These are phyloP conservation scores for Neoscytalidium dimidiatum DNA, from an alignment of 2,329 filamentous ascomycete genomes.

Conservation along the genomic window DNA sequence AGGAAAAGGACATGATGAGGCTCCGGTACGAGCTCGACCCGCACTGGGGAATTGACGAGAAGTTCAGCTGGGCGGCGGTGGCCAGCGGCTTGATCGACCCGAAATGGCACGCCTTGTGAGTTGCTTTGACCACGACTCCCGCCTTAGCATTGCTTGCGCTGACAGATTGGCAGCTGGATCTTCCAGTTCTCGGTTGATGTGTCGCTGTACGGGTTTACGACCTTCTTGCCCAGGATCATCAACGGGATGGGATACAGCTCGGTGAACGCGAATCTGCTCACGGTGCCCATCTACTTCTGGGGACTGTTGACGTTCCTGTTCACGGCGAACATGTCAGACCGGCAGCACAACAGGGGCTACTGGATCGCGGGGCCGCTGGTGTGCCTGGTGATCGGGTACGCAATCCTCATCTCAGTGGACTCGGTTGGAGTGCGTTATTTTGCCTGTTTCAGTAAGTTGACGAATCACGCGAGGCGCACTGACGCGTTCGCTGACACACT, in stretches of 20 bases:
- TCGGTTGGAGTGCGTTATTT: constrained; percentile 15
- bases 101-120: constrained; percentile 18
- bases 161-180: constrained; percentile 1
- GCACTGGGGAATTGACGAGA: constrained; percentile 17
- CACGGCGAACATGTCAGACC: constrained; percentile 17
- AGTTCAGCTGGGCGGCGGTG: constrained; percentile 30
- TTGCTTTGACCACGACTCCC: not conserved
- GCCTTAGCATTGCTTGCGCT: not conserved
- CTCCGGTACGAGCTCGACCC: constrained; percentile 15
- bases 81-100: constrained; percentile 27
- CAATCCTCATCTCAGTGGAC: constrained; percentile 17
- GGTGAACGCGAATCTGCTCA: constrained; percentile 63
- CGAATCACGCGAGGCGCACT: not conserved
- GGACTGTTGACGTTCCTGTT: constrained; percentile 4
- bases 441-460: constrained; percentile 20
- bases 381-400: constrained; percentile 17
- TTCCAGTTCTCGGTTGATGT: constrained; percentile 27
- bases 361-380: constrained; percentile 17
- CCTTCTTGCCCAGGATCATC: constrained; percentile 63
- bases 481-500: not conserved
- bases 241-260: constrained; percentile 61
- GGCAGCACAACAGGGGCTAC: not conserved
- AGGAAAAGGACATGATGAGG: constrained; percentile 33
- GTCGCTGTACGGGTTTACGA: constrained; percentile 47
- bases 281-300: constrained; percentile 34